A percentile compares a stretch with the other conserved stretches of the same genome.
Evolutionary conservation across 768 basidiomycete species (phyloP).

Genomic region (Chalciporus sphaerocephalus): DNA sequence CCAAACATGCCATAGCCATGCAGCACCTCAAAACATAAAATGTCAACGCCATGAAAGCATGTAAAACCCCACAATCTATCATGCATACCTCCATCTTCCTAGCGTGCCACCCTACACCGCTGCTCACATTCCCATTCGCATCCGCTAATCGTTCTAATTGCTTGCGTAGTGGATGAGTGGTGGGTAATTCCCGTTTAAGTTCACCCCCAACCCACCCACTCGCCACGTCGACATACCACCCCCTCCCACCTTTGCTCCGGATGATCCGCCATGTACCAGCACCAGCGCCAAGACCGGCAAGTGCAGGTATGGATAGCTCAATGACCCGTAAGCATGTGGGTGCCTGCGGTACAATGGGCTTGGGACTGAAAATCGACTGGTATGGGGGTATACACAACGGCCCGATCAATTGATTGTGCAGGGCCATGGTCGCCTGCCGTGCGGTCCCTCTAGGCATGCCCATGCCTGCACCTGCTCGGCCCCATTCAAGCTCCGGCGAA

Average conservation of each 20-base stretch:
- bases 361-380: slow-evolving; percentile 48
- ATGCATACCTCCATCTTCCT: slow-evolving; percentile 89
- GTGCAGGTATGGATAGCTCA: slow-evolving; percentile 70
- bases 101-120: slow-evolving; percentile 91
- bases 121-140: slow-evolving; percentile 85
- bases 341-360: slow-evolving; percentile 30
- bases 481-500: slow-evolving; percentile 68
- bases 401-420: slow-evolving; percentile 75
- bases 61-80: background rate
- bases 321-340: slow-evolving; percentile 81
- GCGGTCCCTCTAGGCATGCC: slow-evolving; percentile 38
- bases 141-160: slow-evolving; percentile 72
- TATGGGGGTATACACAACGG: slow-evolving; percentile 80
- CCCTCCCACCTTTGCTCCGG: slow-evolving; percentile 87
- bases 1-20: slow-evolving; percentile 90
- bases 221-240: slow-evolving; percentile 92
- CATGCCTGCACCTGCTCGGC: slow-evolving; percentile 31
- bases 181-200: slow-evolving; percentile 54
- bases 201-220: slow-evolving; percentile 67
- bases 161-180: slow-evolving; percentile 60
- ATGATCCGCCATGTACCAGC: slow-evolving; percentile 85
- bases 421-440: slow-evolving; percentile 66
- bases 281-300: slow-evolving; percentile 70
- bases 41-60: slow-evolving; percentile 1
- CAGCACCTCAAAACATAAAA: slow-evolving; percentile 52